Percentiles rank a stretch among this genome's conserved stretches.
phyloP scores from a whole-genome alignment of 148 eudicot genomes.

The Rhododendron ferrugineum region DNA sequence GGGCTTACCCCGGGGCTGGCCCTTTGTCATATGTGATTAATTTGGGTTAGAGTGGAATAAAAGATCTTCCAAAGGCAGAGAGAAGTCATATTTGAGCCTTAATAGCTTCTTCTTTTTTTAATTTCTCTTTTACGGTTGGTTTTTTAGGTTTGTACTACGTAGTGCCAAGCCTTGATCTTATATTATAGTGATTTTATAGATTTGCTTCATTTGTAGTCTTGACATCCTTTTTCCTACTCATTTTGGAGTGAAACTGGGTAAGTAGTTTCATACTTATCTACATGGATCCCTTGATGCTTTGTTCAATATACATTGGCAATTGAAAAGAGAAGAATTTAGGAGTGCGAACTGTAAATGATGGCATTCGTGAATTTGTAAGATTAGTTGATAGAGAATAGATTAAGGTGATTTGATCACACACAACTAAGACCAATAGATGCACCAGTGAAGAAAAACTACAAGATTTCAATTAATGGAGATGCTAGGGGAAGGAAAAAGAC shows the following conservation, averaged over 20 bases:
- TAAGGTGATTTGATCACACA: not conserved
- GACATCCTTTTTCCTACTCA: not conserved
- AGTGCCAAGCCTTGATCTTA: not conserved
- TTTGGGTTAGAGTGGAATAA: not conserved
- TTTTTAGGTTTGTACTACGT: not conserved
- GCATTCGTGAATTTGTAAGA: not conserved
- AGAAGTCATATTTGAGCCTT: not conserved
- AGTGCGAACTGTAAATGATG: not conserved
- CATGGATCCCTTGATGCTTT: not conserved
- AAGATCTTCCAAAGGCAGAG: not conserved
- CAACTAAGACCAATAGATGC: not conserved
- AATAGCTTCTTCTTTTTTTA: not conserved
- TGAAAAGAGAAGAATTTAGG: not conserved
- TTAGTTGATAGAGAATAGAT: not conserved
- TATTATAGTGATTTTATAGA: not conserved
- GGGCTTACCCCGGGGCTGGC: no score
- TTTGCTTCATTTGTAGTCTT: not conserved
- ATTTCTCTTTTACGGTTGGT: not conserved
- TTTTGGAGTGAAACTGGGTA: not conserved
- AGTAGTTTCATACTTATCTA: not conserved
- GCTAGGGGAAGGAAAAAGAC: not conserved
- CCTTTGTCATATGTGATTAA: not conserved
- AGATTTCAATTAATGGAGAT: not conserved
- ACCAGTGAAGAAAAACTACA: not conserved
- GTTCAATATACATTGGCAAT: not conserved